Percentiles rank a stretch among this genome's conserved stretches.
Conservation (phyloP, 192 early-diverging fungal genomes). For the Coemansia sp. region DNA sequence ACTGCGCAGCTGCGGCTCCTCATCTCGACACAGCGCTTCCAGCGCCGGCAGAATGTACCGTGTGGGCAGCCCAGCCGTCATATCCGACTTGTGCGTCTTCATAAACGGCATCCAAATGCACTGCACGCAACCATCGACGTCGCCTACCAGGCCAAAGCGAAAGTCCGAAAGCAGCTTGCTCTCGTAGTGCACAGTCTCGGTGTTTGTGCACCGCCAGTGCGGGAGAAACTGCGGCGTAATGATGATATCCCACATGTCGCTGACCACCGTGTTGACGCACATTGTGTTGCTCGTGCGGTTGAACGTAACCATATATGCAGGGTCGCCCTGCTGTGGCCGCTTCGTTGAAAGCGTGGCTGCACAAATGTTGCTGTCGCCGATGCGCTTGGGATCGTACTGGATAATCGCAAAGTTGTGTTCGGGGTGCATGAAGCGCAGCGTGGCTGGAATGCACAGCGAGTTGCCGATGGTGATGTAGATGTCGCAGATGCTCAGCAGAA, state of each 20-base stretch:
- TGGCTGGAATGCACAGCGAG: constrained; percentile 83
- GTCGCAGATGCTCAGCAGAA: constrained; percentile 77
- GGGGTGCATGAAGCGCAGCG: constrained; percentile 80
- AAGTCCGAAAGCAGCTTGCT: constrained; percentile 25
- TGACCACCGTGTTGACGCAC: constrained; percentile 65
- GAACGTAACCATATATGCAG: constrained; percentile 58
- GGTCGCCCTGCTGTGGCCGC: constrained; percentile 66
- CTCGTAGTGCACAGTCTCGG: constrained; percentile 34
- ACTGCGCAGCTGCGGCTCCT: constrained; percentile 57
- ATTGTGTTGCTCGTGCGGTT: constrained; percentile 57
- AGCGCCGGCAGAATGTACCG: constrained; percentile 54
- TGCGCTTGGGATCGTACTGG: constrained; percentile 71
- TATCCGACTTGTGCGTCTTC: constrained; percentile 51
- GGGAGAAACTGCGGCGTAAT: constrained; percentile 28
- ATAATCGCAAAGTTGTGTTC: constrained; percentile 86
- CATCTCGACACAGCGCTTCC: constrained; percentile 52
- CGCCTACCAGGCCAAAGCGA: constrained; percentile 40
- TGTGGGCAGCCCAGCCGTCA: constrained; percentile 56
- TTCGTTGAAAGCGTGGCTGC: constrained; percentile 60
- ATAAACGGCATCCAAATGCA: constrained; percentile 41
- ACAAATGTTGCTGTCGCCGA: constrained; percentile 75
- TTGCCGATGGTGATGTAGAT: constrained; percentile 83
- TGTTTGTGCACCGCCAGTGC: constrained; percentile 47
- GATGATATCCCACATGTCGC: constrained; percentile 59
- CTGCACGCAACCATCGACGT: constrained; percentile 36